Conservation (phyloP, 2,329 filamentous ascomycete genomes). For the Cylindrodendrum hubeiense region DNA sequence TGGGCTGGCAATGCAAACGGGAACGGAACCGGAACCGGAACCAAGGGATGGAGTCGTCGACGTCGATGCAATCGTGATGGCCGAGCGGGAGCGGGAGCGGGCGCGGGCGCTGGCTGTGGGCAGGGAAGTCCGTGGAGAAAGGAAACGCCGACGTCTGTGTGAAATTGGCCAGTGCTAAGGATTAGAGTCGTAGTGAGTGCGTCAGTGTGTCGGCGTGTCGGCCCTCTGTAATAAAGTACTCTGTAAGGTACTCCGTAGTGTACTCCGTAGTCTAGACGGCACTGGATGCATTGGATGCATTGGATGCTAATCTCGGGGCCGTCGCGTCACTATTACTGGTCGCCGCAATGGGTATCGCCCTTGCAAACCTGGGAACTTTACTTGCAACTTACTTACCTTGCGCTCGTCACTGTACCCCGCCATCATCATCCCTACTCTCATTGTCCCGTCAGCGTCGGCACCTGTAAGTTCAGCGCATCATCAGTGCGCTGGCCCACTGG, state of each 20-base stretch:
- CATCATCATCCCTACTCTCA: not conserved
- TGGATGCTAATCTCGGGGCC: conserved; percentile 5
- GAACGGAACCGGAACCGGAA: too few species aligned
- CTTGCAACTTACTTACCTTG: too few species aligned
- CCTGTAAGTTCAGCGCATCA: not conserved
- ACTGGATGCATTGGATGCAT: conserved; percentile 5
- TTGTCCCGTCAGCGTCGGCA: not conserved
- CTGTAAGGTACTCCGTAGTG: too few species aligned
- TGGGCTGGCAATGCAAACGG: too few species aligned
- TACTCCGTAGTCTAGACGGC: not conserved
- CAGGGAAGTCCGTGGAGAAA: not conserved
- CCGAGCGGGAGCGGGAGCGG: too few species aligned
- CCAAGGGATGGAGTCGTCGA: not conserved
- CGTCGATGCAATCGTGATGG: not conserved
- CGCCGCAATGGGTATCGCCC: not conserved
- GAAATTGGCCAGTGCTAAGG: not conserved
- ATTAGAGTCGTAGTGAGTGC: not conserved
- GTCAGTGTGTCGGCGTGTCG: too few species aligned
- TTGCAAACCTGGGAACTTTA: not conserved
- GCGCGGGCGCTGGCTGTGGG: too few species aligned
- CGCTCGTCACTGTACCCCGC: not conserved
- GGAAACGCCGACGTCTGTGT: not conserved
- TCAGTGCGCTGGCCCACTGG: not conserved
- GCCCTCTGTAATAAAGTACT: too few species aligned
- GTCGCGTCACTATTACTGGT: conserved; percentile 2